These are phyloP conservation scores for Tubosaeta brunneosetosa DNA, from an alignment of 768 basidiomycete genomes.

Conservation along the genomic window DNA sequence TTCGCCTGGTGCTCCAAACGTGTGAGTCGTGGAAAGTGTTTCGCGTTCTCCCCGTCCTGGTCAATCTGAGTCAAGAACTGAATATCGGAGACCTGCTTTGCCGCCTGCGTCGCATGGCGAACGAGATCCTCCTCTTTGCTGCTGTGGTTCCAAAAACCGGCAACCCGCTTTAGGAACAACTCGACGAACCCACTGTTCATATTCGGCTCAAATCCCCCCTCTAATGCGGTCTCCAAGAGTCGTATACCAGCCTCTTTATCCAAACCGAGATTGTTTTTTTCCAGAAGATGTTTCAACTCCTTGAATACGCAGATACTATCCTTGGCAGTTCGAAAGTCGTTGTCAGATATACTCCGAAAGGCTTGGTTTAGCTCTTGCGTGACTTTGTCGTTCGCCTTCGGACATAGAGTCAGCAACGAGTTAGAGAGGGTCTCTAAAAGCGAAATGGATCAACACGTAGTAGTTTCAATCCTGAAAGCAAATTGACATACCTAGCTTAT, in stretches of 20 bases:
- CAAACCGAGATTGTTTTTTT: neutral
- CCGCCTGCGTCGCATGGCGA: neutral
- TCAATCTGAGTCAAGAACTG: conserved; percentile 12
- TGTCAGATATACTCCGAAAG: conserved; percentile 3
- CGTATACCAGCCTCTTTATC: neutral
- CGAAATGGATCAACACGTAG: neutral
- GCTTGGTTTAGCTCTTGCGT: neutral
- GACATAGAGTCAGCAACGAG: conserved; percentile 5
- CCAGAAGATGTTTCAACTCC: neutral
- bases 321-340: conserved; percentile 13
- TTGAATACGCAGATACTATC: conserved; percentile 10
- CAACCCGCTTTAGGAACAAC: too few species aligned
- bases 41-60: neutral
- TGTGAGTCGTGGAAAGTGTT: neutral
- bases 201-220: neutral
- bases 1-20: neutral
- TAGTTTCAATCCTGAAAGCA: neutral
- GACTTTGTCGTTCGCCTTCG: conserved; percentile 7
- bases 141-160: neutral
- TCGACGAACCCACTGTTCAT: neutral
- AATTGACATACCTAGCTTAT: conserved; percentile 4
- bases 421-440: conserved; percentile 9
- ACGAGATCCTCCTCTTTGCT: conserved; percentile 2
- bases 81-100: conserved; percentile 5
- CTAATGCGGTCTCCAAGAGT: conserved; percentile 6